A percentile compares a stretch with the other conserved stretches of the same genome.
phyloP scores from a whole-genome alignment of 257 asterid genomes.

The Solanum dulcamara region DNA sequence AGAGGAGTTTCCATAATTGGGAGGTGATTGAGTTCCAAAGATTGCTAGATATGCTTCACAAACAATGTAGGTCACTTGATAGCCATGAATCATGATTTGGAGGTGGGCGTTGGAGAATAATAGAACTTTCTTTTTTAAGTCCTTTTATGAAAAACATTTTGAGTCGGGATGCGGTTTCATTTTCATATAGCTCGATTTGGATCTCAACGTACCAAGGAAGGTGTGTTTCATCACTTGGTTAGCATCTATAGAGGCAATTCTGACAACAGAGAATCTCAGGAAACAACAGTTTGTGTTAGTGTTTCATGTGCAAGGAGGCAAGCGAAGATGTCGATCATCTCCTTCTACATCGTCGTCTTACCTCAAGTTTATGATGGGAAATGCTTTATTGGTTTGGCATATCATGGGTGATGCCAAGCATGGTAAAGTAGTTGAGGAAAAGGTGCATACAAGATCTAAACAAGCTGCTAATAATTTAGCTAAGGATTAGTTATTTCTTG shows the following conservation, averaged over 20 bases:
- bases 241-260: not conserved
- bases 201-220: not conserved
- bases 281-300: not conserved
- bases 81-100: not conserved
- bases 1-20: not conserved
- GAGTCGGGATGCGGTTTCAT: not conserved
- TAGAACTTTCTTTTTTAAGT: not conserved
- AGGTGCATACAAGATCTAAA: not conserved
- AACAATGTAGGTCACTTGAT: not conserved
- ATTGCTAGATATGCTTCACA: not conserved
- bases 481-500: not conserved
- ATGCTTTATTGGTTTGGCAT: not conserved
- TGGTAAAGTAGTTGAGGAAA: not conserved
- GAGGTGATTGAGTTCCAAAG: not conserved
- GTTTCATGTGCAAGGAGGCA: not conserved
- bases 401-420: not conserved
- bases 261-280: not conserved
- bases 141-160: not conserved
- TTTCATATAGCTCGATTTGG: not conserved
- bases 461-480: not conserved
- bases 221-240: not conserved
- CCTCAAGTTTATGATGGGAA: not conserved
- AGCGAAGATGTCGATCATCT: not conserved
- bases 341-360: not conserved
- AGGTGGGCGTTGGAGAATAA: not conserved